phyloP scores from a whole-genome alignment of 805 yeast species.

The Metschnikowia koreensis region DNA sequence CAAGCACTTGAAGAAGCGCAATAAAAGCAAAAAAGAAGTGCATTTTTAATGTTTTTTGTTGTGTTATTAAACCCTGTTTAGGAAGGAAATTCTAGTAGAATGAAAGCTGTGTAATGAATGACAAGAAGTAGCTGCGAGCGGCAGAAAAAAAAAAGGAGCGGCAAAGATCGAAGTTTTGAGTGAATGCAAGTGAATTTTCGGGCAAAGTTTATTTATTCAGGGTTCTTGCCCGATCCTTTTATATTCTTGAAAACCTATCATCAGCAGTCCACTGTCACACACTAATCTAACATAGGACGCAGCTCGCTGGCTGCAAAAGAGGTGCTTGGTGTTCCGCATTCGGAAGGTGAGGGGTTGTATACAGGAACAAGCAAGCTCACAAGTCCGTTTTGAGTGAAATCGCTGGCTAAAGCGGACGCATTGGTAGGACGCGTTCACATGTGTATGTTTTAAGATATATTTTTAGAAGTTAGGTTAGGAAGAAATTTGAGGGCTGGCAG shows the following conservation, averaged over 20 bases:
- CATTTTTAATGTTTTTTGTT: neutral
- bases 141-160: neutral
- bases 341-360: neutral
- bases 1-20: conserved; percentile 21
- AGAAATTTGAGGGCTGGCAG: too few relatives aligned
- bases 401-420: conserved; percentile 5
- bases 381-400: neutral
- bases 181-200: neutral
- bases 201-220: neutral
- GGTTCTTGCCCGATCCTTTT: neutral
- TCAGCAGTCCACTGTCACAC: neutral
- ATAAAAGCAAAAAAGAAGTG: conserved; percentile 6
- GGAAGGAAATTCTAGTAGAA: neutral
- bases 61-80: neutral
- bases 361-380: neutral
- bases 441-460: too few relatives aligned
- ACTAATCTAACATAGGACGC: neutral
- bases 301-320: conserved; percentile 9
- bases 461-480: too few relatives aligned
- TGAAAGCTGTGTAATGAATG: neutral
- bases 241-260: neutral
- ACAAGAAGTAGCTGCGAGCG: too few relatives aligned
- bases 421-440: neutral
- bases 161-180: neutral
- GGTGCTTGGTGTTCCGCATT: conserved; percentile 3